These are phyloP conservation scores for Plasmopara viticola DNA, from an alignment of 352 stramenopile species.

Conservation along the genomic window DNA sequence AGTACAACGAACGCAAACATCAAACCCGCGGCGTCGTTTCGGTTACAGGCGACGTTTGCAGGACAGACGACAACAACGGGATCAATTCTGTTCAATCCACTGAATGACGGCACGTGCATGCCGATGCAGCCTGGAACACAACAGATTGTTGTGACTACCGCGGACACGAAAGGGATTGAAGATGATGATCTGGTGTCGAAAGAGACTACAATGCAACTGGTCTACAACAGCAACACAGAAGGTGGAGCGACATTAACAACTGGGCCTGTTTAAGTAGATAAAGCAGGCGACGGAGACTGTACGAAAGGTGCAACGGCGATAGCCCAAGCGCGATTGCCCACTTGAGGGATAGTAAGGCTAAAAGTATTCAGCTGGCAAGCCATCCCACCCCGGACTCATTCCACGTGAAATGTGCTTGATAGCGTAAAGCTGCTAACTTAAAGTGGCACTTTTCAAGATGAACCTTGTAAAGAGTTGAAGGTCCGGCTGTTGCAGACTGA, in stretches of 20 bases:
- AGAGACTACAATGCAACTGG: conserved; percentile 79
- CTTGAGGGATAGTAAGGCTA: background rate
- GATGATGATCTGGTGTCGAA: conserved; percentile 87
- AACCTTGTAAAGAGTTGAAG: background rate
- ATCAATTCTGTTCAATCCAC: conserved; percentile 75
- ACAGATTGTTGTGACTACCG: conserved; percentile 81
- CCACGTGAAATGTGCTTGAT: background rate
- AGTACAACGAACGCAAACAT: conserved; percentile 41
- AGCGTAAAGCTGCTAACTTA: background rate
- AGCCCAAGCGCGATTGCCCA: background rate
- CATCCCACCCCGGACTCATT: background rate
- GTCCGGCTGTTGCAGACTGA: background rate
- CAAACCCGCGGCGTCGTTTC: conserved; percentile 31
- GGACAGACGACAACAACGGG: conserved; percentile 54
- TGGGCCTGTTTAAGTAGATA: conserved; percentile 78
- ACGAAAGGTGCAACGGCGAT: conserved; percentile 52
- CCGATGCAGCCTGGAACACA: conserved; percentile 78
- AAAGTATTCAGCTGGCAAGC: background rate
- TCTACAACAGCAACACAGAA: conserved; percentile 73
- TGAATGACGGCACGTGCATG: conserved; percentile 57
- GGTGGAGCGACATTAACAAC: conserved; percentile 53
- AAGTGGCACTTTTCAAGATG: background rate
- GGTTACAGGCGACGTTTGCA: conserved; percentile 38
- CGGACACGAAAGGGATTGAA: conserved; percentile 84
- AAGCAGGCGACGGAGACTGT: conserved; percentile 67